Base-by-base conservation (phyloP, 768 basidiomycete species). In the Infundibulicybe gibba region DNA sequence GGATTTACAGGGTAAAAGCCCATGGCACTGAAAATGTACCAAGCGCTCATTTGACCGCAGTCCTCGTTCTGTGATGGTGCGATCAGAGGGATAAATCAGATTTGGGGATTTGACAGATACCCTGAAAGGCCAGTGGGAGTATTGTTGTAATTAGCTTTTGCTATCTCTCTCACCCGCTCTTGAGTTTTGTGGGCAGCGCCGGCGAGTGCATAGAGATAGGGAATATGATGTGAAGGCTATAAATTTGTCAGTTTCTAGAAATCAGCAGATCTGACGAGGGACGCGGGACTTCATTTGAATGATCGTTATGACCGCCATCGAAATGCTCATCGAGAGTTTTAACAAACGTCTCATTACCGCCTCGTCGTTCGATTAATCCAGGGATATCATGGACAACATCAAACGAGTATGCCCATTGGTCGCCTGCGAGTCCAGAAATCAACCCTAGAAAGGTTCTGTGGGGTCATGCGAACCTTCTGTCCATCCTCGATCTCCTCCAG, bases 21-120 rank as follows among this genome's bases (percentile, higher is more conserved):
- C 63, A 93, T 72, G 0, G 87, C 80, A 42, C 80, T 84, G 66
- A 90, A 91, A 12, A 91, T 74, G 54, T 84, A 91, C 90, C 90
- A 92, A 0, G 89, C 86, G 55, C 85, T 88, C 90, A 92, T 92
- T 60, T 93, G 90, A 1, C 90, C 89, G 52, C 89, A 91, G 58
- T 93, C 90, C 60, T 93, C 90, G 54, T 92, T 93, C 85, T 90
- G 49, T 9, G 45, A 6, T 5, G 43, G 39, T 35, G 16, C n/a
- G n/a, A n/a, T 10, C 12, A 25, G 8, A 25, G 32, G 17, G 25
- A 8, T 25, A 25, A 3, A 32, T 1, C 13, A 16, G 25, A 19
- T 31, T 30, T 39, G 32, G 19, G 15, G 17, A 15, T 25, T 6
- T 40, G 13, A 19, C 12, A 64, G 76, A 16, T 57, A 87, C 87